These are phyloP conservation scores for Boletus reticuloceps DNA, from an alignment of 768 basidiomycete genomes.

Conservation along the genomic window DNA sequence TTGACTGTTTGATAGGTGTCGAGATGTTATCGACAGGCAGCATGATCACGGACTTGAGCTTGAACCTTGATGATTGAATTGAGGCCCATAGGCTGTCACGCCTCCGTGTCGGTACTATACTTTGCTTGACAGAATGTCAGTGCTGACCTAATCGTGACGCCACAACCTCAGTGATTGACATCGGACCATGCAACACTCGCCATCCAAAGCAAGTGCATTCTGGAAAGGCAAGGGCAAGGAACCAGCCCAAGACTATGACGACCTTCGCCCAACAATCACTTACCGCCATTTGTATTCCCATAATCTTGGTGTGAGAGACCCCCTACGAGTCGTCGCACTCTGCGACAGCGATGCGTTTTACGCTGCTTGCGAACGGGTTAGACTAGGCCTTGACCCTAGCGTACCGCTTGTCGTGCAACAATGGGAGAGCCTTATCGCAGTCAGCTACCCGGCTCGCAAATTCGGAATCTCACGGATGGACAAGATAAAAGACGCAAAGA, in stretches of 20 bases:
- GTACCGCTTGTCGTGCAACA: slow-evolving; percentile 81
- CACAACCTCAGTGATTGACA: too few species aligned
- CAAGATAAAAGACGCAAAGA: slow-evolving; percentile 76
- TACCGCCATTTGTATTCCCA: slow-evolving; percentile 75
- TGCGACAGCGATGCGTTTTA: slow-evolving; percentile 91
- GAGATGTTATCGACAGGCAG: too few species aligned
- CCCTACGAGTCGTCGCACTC: slow-evolving; percentile 81
- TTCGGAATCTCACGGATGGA: slow-evolving; percentile 94
- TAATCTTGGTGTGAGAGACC: slow-evolving; percentile 68
- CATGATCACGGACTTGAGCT: too few species aligned
- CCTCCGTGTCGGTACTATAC: too few species aligned
- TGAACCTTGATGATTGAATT: too few species aligned
- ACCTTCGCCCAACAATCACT: slow-evolving; percentile 67
- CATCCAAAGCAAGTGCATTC: slow-evolving; percentile 10
- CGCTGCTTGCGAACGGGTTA: slow-evolving; percentile 80
- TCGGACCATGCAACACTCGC: neutral
- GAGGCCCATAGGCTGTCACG: too few species aligned
- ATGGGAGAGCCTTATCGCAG: slow-evolving; percentile 88
- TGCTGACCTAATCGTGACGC: too few species aligned
- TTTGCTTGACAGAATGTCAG: too few species aligned
- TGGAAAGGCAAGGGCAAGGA: slow-evolving; percentile 62
- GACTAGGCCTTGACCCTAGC: slow-evolving; percentile 61
- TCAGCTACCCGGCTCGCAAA: slow-evolving; percentile 92
- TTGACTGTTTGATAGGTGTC: too few species aligned
- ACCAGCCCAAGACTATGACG: slow-evolving; percentile 47